Base-by-base conservation (phyloP, 768 basidiomycete species). In the Antrodiella citrinella region DNA sequence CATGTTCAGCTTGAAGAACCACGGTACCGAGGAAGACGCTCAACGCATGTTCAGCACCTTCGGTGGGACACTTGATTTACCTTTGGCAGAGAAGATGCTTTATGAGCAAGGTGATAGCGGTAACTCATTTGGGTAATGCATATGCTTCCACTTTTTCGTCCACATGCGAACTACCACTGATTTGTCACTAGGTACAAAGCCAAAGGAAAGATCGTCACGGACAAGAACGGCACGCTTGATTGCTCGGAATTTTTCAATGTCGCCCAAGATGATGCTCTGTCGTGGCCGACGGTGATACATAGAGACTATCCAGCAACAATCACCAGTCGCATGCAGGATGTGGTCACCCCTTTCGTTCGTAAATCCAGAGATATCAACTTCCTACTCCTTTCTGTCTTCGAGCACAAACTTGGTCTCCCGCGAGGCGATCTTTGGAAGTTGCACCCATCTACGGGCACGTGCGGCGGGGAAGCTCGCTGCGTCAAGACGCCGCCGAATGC, bases 191-290 rank as follows among this genome's bases (percentile, higher is more conserved):
- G 66, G 18, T 85, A 84, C 61, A 84, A 86, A 67, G 78, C 77
- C 10, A 68, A 71, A 0, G 84, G 84, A 1, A 77, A 76, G 0
- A 81, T 77, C 51, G 81, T 79, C 1, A 76, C 80, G 3, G 81
- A 86, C 57, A 75, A 78, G 19, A 69, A 68, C 10, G 84, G 84
- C 38, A 71, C 72, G 44, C 56, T 62, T 15, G 84, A 86, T 58
- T 72, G 71, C 0, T 70, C 73, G 2, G 81, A 86, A 58, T 84
- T 83, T 62, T 68, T 86, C 51, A 84, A 84, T 57, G 63, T 86
- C 25, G 69, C 83, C 0, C 83, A 84, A 59, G 84, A 88, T 58
- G 85, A 88, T 54, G 81, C 72, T 0, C 59, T 86, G 0, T 73
- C 79, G 0, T 85, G 74, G 67, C 85, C 84, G 0, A 54, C 61